A percentile compares a stretch with the other conserved stretches of the same genome.
These are phyloP conservation scores for Cadophora gregata DNA, from an alignment of 2,329 filamentous ascomycete species.

Conservation along the genomic window DNA sequence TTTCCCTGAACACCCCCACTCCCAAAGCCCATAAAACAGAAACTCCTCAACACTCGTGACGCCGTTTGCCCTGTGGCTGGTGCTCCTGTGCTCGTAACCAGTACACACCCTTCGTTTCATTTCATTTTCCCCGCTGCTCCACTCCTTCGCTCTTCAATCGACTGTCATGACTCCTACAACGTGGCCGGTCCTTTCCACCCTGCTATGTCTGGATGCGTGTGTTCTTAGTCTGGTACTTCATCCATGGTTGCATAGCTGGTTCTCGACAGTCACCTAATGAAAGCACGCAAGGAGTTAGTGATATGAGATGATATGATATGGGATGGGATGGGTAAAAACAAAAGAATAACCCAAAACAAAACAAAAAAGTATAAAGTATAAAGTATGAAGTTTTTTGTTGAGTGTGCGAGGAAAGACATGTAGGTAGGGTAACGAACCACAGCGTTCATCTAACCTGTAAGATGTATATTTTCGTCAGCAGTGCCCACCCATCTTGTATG, in stretches of 20 bases:
- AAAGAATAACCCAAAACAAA: too few species aligned
- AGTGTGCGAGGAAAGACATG: too few species aligned
- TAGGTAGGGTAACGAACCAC: constrained; percentile 41
- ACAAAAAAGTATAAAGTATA: too few species aligned
- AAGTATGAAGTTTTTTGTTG: too few species aligned
- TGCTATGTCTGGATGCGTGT: constrained; percentile 30
- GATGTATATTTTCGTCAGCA: constrained; percentile 30
- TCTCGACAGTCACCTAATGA: constrained; percentile 38
- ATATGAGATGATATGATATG: background rate
- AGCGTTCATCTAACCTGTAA: constrained; percentile 40
- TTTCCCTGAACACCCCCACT: constrained; percentile 29
- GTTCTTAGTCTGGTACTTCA: constrained; percentile 31
- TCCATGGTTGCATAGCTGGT: constrained; percentile 38
- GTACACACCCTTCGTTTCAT: background rate
- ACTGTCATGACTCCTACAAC: background rate
- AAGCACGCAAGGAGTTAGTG: constrained; percentile 11
- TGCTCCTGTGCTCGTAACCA: constrained; percentile 10
- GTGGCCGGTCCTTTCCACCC: background rate
- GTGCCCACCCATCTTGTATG: too few species aligned
- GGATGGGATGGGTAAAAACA: background rate
- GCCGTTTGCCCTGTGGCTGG: constrained; percentile 23
- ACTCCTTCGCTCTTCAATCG: too few species aligned
- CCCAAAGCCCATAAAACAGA: constrained; percentile 10
- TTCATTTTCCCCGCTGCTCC: background rate
- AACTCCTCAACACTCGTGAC: constrained; percentile 22